Evolutionary conservation across 2,329 filamentous ascomycete genomes (phyloP).

Genomic region (Knufia fluminis): DNA sequence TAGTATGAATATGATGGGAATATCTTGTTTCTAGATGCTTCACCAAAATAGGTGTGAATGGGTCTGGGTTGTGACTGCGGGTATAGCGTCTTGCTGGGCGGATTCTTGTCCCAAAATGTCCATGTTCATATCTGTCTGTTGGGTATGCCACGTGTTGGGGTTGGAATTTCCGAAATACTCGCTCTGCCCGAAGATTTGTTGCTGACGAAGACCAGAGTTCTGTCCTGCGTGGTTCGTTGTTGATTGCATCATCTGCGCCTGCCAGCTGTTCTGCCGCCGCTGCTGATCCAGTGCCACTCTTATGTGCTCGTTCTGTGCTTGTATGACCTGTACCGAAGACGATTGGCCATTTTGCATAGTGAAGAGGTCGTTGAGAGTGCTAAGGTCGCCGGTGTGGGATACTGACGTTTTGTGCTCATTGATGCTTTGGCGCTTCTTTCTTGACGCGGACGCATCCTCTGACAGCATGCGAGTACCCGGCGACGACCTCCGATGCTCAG

Average conservation of each 20-base stretch:
- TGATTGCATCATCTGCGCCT: not conserved
- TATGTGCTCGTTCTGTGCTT: not conserved
- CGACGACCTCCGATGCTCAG: not conserved
- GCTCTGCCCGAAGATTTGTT: not conserved
- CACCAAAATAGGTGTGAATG: conserved; percentile 6
- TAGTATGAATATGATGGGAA: not conserved
- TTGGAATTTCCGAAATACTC: not conserved
- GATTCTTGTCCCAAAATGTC: not conserved
- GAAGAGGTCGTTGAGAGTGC: not conserved
- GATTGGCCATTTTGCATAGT: not conserved
- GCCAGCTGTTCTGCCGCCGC: conserved; percentile 1
- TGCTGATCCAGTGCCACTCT: not conserved
- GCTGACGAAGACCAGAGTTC: not conserved
- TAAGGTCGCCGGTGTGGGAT: not conserved
- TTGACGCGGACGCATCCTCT: not conserved
- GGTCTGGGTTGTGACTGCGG: not conserved
- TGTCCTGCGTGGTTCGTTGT: not conserved
- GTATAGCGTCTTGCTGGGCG: not conserved
- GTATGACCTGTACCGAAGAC: not conserved
- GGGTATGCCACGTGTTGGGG: not conserved
- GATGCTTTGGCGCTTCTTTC: not conserved
- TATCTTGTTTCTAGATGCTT: not conserved
- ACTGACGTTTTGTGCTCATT: not conserved
- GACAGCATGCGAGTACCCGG: not conserved
- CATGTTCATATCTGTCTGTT: not conserved